These are phyloP conservation scores for Ziziphus jujuba DNA, from an alignment of 306 rosid genomes.

Conservation along the genomic window DNA sequence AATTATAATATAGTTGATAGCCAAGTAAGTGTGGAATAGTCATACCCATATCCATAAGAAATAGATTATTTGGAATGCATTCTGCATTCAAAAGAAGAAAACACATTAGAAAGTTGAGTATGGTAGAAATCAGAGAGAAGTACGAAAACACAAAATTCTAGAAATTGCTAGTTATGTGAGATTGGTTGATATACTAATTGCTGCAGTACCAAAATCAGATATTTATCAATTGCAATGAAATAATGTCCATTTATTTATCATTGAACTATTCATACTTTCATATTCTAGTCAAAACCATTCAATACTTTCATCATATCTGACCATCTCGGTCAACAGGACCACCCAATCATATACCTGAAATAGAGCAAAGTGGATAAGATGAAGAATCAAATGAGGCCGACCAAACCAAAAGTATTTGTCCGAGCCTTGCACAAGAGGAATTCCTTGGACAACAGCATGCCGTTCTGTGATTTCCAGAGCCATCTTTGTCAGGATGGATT, in stretches of 20 bases:
- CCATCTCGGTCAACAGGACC: background rate
- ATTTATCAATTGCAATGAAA: background rate
- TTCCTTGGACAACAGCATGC: constrained; percentile 95
- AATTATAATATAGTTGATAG: constrained; percentile 1
- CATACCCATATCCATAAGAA: constrained; percentile 82
- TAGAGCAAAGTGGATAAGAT: constrained; percentile 88
- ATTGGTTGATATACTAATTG: background rate
- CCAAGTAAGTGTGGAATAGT: constrained; percentile 17
- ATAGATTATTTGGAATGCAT: constrained; percentile 79
- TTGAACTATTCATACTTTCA: background rate
- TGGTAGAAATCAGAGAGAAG: constrained; percentile 3
- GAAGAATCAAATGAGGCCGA: constrained; percentile 80
- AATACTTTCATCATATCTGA: too few relatives aligned
- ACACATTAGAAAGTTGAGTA: constrained; percentile 15
- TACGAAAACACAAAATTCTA: background rate
- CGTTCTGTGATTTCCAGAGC: constrained; percentile 85
- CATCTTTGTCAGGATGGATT: constrained; percentile 78
- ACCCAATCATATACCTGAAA: constrained; percentile 67
- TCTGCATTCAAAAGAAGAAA: constrained; percentile 61
- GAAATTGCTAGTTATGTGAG: background rate
- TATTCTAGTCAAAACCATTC: too few relatives aligned
- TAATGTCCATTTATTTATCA: background rate
- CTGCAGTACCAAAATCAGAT: background rate
- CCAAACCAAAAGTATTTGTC: constrained; percentile 93
- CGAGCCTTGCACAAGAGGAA: constrained; percentile 92